Evolutionary conservation across 495 filamentous ascomycete genomes (phyloP), one percentile per base, ranked within the genome.

Genomic region (Neurospora sp.): DNA sequence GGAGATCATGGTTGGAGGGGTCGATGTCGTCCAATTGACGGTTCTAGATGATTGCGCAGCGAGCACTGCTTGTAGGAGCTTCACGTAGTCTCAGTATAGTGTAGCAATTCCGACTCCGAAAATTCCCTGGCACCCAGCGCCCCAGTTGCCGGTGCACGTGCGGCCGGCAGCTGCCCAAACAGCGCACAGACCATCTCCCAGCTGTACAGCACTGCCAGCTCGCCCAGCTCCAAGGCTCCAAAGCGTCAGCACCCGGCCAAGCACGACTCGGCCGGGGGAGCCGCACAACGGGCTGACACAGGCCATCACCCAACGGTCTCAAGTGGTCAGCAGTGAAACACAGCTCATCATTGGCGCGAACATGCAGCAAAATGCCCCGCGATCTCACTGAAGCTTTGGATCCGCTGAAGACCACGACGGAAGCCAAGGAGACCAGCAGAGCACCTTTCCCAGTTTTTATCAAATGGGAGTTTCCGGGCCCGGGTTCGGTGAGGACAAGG

Each of bases 1-100:
- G 83, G 91, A 92, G 85, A 96, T 86, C 94, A 97, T 97, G 82
- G 85, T 90, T 76, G 86, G 83, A 84, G 85, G 82, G 83, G 72
- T 74, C 77, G 80, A 75, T 80, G 84, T 83, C 79, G 80, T 82
- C 53, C 81, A 82, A 84, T 85, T 82, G 82, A 78, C 83, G 75
- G 76, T 85, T 73, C 53, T 68, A 70, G 71, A 75, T 70, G 78
- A 79, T 79, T 79, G 82, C 83, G 77, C 82, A 73, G 73, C 77
- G 72, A 72, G 73, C 22, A 69, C 65, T 68, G 59, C 70, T 68
- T 68, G 68, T 20, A 44, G 42, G 42, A 74, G 74, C 78, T 75
- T 73, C 70, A 71, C 70, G 53, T 61, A 35, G 53, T 61, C 53
- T 61, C 53, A 35, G 22, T 17, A 35, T 61, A 61, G 53, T 61